Evolutionary conservation across 1,139 yeast species (phyloP).

Genomic region (Suhomyces wounanorum): DNA sequence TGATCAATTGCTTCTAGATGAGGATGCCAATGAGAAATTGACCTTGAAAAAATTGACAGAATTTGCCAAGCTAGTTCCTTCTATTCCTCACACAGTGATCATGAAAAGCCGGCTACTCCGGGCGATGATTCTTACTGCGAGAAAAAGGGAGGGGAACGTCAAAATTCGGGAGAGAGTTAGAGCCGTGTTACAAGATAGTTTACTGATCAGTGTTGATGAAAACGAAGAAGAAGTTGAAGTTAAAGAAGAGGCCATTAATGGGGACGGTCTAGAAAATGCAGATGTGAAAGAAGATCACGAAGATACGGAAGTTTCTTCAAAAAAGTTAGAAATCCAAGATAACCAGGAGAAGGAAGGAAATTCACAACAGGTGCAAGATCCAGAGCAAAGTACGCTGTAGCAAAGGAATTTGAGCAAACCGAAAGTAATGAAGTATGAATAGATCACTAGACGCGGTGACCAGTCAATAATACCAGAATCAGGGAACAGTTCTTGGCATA

Average conservation of each 20-base stretch:
- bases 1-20: slow-evolving; percentile 19
- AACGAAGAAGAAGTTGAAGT: slow-evolving; percentile 3
- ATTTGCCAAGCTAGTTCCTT: slow-evolving; percentile 19
- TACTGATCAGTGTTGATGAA: slow-evolving; percentile 21
- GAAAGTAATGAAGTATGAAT: background rate
- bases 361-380: background rate
- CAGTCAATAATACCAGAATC: background rate
- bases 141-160: slow-evolving; percentile 28
- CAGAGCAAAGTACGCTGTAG: background rate
- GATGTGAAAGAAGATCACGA: background rate
- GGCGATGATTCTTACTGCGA: slow-evolving; percentile 33
- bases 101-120: slow-evolving; percentile 36
- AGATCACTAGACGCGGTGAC: background rate
- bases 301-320: background rate
- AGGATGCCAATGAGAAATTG: slow-evolving; percentile 15
- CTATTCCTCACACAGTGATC: slow-evolving; percentile 34
- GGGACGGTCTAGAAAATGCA: background rate
- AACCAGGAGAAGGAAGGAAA: background rate
- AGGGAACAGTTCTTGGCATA: background rate
- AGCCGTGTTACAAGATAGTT: slow-evolving; percentile 25
- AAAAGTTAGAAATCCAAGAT: background rate
- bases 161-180: slow-evolving; percentile 24
- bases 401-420: background rate
- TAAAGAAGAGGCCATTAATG: slow-evolving; percentile 1
- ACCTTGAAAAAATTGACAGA: slow-evolving; percentile 22